Evolutionary conservation across 2,329 filamentous ascomycete species (phyloP), one percentile per base, ranked within the genome.

Genomic region (Neopestalotiopsis sp.): DNA sequence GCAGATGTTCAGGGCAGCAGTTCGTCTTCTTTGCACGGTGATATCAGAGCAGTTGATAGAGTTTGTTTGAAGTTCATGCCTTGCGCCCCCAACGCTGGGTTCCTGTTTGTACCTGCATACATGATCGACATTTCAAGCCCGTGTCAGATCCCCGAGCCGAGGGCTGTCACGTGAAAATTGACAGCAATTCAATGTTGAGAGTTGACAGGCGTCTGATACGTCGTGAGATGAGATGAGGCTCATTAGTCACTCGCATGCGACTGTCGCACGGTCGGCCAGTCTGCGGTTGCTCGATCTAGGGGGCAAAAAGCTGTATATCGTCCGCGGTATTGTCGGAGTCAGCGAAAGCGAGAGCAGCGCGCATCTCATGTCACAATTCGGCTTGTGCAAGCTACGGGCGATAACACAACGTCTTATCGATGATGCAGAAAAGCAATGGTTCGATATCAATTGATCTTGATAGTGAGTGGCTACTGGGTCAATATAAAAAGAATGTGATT

Each of bases 41-140:
- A 52, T 52, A 17, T 20, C 45, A 52, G 10, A 52, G 45, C 45
- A 20, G 10, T 24, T 52, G 45, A 10, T n/a, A 52, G 45, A 52
- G 14, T n/a, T 52, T 6, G 45, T 52, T 52, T 52, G n/a, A 52
- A 52, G 20, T 20, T 52, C 45, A 10, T 52, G 45, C 17, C 24
- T 52, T 52, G 10, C 34, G 34, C 6, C 34, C 34, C 34, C 34
- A 7, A 7, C 34, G 34, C 34, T 1, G 34, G 34, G 34, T 10
- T 38, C 34, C 24, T 28, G 34, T 38, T 38, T 24, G 45, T 52
- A 52, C 45, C 45, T 52, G 45, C 45, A 52, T 52, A 52, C 45
- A 52, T 52, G 45, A 52, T 52, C 45, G 45, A n/a, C 45, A 52
- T 52, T 52, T 52, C 45, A 52, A n/a, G 45, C 45, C 45, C n/a